Evolutionary conservation across 805 yeast genomes (phyloP).

Genomic region (Blastobotrys americana): DNA sequence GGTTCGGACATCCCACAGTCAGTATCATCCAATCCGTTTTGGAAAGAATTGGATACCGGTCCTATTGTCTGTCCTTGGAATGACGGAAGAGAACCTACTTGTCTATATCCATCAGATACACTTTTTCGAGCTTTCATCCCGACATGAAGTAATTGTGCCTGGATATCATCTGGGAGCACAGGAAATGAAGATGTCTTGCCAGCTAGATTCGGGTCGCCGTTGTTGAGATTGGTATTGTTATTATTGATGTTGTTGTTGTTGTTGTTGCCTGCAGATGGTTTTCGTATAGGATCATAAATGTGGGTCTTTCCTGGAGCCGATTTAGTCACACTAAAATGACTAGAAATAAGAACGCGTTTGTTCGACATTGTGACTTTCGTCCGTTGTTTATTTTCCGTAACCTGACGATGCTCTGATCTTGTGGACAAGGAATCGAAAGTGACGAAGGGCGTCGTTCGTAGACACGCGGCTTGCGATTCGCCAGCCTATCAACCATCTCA

Average conservation of each 20-base stretch:
- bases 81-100: conserved; percentile 21
- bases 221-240: conserved; percentile 1
- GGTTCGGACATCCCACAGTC: neutral
- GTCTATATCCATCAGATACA: conserved; percentile 29
- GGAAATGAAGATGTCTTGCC: conserved; percentile 12
- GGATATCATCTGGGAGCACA: conserved; percentile 19
- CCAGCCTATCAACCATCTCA: too few relatives aligned
- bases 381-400: too few relatives aligned
- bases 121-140: conserved; percentile 26
- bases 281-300: neutral
- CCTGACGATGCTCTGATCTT: too few relatives aligned
- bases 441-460: too few relatives aligned
- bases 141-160: conserved; percentile 19
- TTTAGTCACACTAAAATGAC: conserved; percentile 5
- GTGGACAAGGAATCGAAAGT: too few relatives aligned
- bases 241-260: too few relatives aligned
- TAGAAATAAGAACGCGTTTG: conserved; percentile 13
- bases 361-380: neutral
- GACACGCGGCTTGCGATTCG: too few relatives aligned
- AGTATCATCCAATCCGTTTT: neutral
- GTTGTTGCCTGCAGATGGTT: neutral
- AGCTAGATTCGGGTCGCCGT: conserved; percentile 1
- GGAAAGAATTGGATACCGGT: conserved; percentile 16
- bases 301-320: neutral
- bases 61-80: conserved; percentile 23